Conservation (phyloP, 2,329 filamentous ascomycete genomes). For the Sclerotinia trifoliorum region DNA sequence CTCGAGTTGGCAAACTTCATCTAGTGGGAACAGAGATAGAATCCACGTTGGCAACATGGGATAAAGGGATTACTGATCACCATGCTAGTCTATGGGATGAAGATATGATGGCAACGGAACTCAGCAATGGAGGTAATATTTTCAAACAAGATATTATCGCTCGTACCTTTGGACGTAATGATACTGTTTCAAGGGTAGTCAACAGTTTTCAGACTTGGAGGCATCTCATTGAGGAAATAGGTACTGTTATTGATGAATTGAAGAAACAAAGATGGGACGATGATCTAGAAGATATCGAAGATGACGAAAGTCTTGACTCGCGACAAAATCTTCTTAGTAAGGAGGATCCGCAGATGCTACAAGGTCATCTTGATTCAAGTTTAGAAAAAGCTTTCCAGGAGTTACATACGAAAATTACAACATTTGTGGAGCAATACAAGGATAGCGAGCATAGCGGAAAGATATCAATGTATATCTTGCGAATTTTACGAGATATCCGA, state of each 20-base stretch:
- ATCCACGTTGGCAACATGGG: slow-evolving; percentile 60
- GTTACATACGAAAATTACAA: slow-evolving; percentile 55
- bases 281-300: slow-evolving; percentile 67
- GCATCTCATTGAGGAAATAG: slow-evolving; percentile 66
- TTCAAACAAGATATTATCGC: slow-evolving; percentile 71
- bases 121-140: slow-evolving; percentile 60
- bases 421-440: slow-evolving; percentile 50
- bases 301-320: slow-evolving; percentile 67
- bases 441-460: slow-evolving; percentile 50
- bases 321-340: slow-evolving; percentile 67
- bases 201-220: slow-evolving; percentile 71
- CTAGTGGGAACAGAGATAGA: slow-evolving; percentile 64
- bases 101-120: slow-evolving; percentile 61
- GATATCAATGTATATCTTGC: slow-evolving; percentile 66
- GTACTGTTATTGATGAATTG: slow-evolving; percentile 62
- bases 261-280: slow-evolving; percentile 72
- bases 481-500: slow-evolving; percentile 72
- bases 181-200: slow-evolving; percentile 61
- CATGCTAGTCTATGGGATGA: slow-evolving; percentile 65
- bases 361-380: slow-evolving; percentile 56
- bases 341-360: slow-evolving; percentile 66
- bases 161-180: slow-evolving; percentile 69
- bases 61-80: slow-evolving; percentile 50
- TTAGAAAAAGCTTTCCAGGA: slow-evolving; percentile 57
- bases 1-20: slow-evolving; percentile 62